phyloP scores from a whole-genome alignment of 768 basidiomycete genomes.

The Boletales sp. region DNA sequence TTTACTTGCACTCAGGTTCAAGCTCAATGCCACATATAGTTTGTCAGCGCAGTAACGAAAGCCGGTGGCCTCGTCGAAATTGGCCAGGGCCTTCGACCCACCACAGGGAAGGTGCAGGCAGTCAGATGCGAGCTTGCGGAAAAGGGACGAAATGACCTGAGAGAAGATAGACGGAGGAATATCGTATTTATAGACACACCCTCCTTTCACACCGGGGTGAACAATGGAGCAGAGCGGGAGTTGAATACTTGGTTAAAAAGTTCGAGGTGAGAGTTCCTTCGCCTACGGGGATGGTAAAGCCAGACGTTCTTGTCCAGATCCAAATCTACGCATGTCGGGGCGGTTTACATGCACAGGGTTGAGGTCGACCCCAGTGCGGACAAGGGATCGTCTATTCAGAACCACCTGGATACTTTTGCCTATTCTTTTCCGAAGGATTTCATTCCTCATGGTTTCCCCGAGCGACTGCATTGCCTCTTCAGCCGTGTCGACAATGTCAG shows the following conservation, averaged over 20 bases:
- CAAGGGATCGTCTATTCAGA: not conserved
- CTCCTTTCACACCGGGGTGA: conserved; percentile 7
- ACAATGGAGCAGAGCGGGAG: not conserved
- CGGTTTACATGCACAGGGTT: conserved; percentile 15
- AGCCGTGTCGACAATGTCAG: not conserved
- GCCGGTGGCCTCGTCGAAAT: not conserved
- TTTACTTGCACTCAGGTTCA: not conserved
- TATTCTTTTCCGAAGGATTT: conserved; percentile 3
- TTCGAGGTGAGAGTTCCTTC: not conserved
- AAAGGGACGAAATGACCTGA: not conserved
- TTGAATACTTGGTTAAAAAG: conserved; percentile 6
- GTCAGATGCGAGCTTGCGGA: conserved; percentile 8
- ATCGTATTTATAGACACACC: conserved; percentile 22
- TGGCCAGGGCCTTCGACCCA: not conserved
- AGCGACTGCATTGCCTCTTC: conserved; percentile 9
- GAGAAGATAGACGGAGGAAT: not conserved
- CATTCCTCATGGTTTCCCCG: not conserved
- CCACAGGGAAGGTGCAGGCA: conserved; percentile 3
- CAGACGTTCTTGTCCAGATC: conserved; percentile 1
- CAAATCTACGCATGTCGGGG: conserved; percentile 5
- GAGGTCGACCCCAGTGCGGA: not conserved
- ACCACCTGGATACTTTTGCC: conserved; percentile 8
- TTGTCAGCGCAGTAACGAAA: conserved; percentile 4
- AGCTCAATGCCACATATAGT: conserved; percentile 1
- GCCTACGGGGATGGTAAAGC: not conserved